Percentiles rank a stretch among this genome's conserved stretches.
These are phyloP conservation scores for Wallacemonas sp. DNA, from an alignment of 208 protist genomes.

Conservation along the genomic window DNA sequence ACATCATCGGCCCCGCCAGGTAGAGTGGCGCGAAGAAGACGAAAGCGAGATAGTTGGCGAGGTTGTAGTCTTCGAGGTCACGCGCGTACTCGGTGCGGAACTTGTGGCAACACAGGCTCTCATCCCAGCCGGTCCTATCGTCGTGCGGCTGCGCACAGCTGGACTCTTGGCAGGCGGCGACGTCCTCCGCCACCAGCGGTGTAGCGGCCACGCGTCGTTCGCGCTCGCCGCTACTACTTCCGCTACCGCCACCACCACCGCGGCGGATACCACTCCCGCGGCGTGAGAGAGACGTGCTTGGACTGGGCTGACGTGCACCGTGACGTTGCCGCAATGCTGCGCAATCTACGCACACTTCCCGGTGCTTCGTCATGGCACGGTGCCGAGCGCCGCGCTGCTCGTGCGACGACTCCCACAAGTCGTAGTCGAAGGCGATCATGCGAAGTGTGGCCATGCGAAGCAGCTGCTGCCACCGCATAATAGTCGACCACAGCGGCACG, in stretches of 20 bases:
- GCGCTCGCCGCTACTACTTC: neutral
- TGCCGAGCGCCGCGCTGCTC: constrained; percentile 8
- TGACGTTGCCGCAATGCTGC: constrained; percentile 17
- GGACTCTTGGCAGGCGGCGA: too few species aligned
- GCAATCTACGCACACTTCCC: constrained; percentile 30
- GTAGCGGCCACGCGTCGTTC: too few species aligned
- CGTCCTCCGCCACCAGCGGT: neutral
- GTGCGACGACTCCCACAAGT: constrained; percentile 41
- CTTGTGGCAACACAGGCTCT: constrained; percentile 45
- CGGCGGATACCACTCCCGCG: too few species aligned
- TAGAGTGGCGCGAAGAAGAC: constrained; percentile 90
- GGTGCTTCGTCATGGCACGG: constrained; percentile 26
- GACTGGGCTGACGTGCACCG: neutral
- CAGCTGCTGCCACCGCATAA: constrained; percentile 56
- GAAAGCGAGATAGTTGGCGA: constrained; percentile 84
- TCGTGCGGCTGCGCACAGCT: too few species aligned
- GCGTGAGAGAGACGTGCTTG: too few species aligned
- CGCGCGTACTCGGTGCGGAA: constrained; percentile 55
- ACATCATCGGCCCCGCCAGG: constrained; percentile 86
- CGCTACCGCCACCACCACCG: neutral
- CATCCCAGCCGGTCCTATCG: neutral
- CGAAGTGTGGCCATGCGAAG: constrained; percentile 81
- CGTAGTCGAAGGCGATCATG: constrained; percentile 81
- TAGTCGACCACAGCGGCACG: constrained; percentile 2
- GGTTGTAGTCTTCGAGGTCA: constrained; percentile 53